phyloP scores from a whole-genome alignment of 108 stramenopile genomes.

The Pseudonitzschia delicatissima region DNA sequence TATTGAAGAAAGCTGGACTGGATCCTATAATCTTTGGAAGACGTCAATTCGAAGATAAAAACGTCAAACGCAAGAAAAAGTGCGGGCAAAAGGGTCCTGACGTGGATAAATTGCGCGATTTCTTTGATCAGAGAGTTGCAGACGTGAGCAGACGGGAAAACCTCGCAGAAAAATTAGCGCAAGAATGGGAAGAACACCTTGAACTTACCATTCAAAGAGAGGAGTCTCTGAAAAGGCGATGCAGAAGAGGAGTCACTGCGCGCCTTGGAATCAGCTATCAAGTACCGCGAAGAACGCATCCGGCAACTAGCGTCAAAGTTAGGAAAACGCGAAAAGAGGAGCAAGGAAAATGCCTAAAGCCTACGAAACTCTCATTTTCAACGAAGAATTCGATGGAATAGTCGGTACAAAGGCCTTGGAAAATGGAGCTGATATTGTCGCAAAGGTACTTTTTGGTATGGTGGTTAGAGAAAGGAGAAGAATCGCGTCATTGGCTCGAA shows the following conservation, averaged over 20 bases:
- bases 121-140: conserved; percentile 55
- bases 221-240: conserved; percentile 15
- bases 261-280: conserved; percentile 40
- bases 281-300: conserved; percentile 64
- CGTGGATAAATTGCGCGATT: conserved; percentile 40
- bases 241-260: conserved; percentile 27
- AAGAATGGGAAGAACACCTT: conserved; percentile 71
- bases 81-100: not conserved
- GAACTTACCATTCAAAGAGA: conserved; percentile 39
- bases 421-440: conserved; percentile 17
- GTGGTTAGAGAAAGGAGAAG: conserved; percentile 61
- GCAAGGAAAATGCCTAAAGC: not conserved
- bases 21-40: conserved; percentile 60
- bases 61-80: not conserved
- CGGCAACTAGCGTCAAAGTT: conserved; percentile 45
- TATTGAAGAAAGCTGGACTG: conserved; percentile 62
- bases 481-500: conserved; percentile 44
- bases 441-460: conserved; percentile 70
- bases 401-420: conserved; percentile 12
- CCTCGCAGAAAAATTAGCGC: conserved; percentile 57
- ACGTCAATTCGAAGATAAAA: conserved; percentile 15
- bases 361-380: conserved; percentile 38
- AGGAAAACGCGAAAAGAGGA: conserved; percentile 25
- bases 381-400: conserved; percentile 34
- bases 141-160: conserved; percentile 54